Evolutionary conservation across 495 filamentous ascomycete species (phyloP), one percentile per base, ranked within the genome.

Genomic region (Chaetomium cochliodes): DNA sequence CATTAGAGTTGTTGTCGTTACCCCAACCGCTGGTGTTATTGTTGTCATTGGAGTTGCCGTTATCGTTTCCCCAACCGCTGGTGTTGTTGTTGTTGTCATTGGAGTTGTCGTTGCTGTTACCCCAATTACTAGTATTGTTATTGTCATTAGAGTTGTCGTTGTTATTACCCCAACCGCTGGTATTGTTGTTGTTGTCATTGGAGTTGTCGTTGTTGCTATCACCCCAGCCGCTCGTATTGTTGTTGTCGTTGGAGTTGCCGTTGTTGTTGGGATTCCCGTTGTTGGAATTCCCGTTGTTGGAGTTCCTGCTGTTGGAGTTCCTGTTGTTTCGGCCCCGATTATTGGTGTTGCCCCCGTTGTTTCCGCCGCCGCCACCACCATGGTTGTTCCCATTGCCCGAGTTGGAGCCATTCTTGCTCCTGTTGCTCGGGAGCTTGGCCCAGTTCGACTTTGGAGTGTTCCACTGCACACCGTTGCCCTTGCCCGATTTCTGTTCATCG

Each of bases 121-220:
- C n/a, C n/a, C n/a, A n/a, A n/a, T n/a, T n/a, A n/a, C n/a, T n/a
- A n/a, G n/a, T 58, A 20, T 44, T 28, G 50, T 54, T 5, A 37
- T 46, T 25, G 42, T 66, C 66, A 50, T 55, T 64, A 22, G 65
- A 61, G 41, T 51, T 37, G 13, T 66, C 56, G 47, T 65, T 67
- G 61, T 44, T 65, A 28, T 62, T 63, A 18, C 52, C 49, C 22
- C 49, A 37, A 46, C 46, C 58, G 46, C 41, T 60, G 44, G 42
- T 65, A n/a, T n/a, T n/a, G 37, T 23, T 41, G 25, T 62, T 58
- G 61, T 46, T 3, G 3, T 33, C 52, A 12, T 37, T 37, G 39
- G 50, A 30, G 26, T 60, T 22, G 18, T 42, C 53, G 46, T 39
- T 51, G 46, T 25, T n/a, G 33, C 30, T 28, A 57, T 18, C 16